A percentile compares a stretch with the other conserved stretches of the same genome.
Conservation (phyloP, 2,329 filamentous ascomycete genomes). For the Didymella pomorum region DNA sequence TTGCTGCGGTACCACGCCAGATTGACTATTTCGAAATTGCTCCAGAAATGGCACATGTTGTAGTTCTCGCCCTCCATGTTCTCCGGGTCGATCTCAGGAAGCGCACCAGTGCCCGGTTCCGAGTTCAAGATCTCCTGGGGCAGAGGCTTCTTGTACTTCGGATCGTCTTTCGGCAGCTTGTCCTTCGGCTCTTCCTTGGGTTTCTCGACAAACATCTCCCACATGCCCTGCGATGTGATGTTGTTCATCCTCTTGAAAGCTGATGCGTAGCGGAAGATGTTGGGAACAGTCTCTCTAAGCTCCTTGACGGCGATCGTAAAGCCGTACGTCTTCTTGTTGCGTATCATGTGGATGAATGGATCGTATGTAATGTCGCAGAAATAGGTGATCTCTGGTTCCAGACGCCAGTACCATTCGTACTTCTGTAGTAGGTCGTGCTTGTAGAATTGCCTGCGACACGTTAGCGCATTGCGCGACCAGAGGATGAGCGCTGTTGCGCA, state of each 20-base stretch:
- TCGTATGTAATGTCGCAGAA: constrained; percentile 99
- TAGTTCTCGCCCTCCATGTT: constrained; percentile 97
- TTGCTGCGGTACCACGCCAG: constrained; percentile 97
- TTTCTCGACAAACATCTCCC: constrained; percentile 98
- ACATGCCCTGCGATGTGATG: constrained; percentile 87
- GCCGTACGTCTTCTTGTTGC: constrained; percentile 95
- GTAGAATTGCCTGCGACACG: constrained; percentile 79
- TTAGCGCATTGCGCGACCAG: constrained; percentile 22
- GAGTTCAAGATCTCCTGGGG: constrained; percentile 83
- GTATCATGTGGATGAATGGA: constrained; percentile 94
- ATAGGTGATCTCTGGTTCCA: constrained; percentile 99
- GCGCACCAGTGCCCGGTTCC: constrained; percentile 72
- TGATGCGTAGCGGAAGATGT: constrained; percentile 98
- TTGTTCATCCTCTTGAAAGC: constrained; percentile 96
- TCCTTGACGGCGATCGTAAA: constrained; percentile 99
- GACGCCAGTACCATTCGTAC: constrained; percentile 99
- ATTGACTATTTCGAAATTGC: constrained; percentile 97
- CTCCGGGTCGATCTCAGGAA: constrained; percentile 87
- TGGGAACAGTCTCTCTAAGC: constrained; percentile 94
- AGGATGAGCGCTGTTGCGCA: constrained; percentile 41
- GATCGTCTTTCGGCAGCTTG: constrained; percentile 66
- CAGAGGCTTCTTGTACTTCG: constrained; percentile 70
- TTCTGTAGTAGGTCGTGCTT: constrained; percentile 94
- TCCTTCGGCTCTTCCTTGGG: constrained; percentile 66
- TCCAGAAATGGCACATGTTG: constrained; percentile 99